A percentile compares a stretch with the other conserved stretches of the same genome.
phyloP scores from a whole-genome alignment of 768 basidiomycete species.

The Coprinopsis marcescibilis region DNA sequence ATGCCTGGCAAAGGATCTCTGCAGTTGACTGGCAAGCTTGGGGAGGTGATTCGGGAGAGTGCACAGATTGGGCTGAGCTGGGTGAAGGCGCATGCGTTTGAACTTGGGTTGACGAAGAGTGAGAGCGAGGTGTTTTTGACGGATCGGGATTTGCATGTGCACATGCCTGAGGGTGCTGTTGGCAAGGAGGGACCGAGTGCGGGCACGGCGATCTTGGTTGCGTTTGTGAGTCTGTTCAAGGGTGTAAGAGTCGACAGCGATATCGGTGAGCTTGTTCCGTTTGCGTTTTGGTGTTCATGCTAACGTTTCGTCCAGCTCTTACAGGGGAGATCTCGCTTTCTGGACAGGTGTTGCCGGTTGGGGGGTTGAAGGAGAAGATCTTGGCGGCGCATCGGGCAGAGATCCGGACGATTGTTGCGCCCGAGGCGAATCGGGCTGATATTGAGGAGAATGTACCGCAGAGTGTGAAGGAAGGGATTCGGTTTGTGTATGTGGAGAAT shows the following conservation, averaged over 20 bases:
- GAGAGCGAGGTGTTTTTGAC: conserved; percentile 67
- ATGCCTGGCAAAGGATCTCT: conserved; percentile 96
- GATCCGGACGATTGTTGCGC: conserved; percentile 87
- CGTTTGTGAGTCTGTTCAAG: conserved; percentile 89
- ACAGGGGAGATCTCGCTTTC: conserved; percentile 97
- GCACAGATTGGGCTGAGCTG: conserved; percentile 93
- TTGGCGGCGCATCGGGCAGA: conserved; percentile 95
- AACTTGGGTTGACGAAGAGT: conserved; percentile 76
- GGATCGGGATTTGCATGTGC: conserved; percentile 87
- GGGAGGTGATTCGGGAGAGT: conserved; percentile 95
- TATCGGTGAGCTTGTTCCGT: conserved; percentile 55
- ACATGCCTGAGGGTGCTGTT: conserved; percentile 93
- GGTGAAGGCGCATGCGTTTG: conserved; percentile 87
- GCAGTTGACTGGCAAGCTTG: conserved; percentile 93
- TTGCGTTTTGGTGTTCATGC: neutral
- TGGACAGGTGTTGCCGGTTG: conserved; percentile 94
- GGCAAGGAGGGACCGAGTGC: conserved; percentile 97
- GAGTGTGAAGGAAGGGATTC: conserved; percentile 92
- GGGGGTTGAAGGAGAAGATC: conserved; percentile 94
- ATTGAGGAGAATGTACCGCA: conserved; percentile 97
- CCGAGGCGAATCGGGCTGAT: conserved; percentile 84
- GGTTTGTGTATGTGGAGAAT: conserved; percentile 93
- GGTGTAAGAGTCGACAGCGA: conserved; percentile 79
- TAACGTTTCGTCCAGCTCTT: conserved; percentile 58
- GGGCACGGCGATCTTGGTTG: conserved; percentile 88